phyloP scores from a whole-genome alignment of 2,329 filamentous ascomycete genomes.

The Didymella pinodella region DNA sequence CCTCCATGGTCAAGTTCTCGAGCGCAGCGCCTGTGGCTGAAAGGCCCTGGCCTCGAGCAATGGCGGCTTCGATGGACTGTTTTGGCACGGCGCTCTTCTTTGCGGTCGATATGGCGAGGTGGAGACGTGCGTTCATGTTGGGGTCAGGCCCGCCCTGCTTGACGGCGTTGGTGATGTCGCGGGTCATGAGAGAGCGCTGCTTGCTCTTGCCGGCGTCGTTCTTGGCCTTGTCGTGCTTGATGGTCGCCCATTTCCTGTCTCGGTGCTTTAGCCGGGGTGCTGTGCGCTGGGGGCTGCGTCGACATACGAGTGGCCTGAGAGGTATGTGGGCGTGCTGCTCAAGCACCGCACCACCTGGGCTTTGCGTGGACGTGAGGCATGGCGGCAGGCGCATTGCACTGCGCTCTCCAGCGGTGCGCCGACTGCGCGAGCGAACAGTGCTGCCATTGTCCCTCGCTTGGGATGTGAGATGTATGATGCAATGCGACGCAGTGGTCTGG shows the following conservation, averaged over 20 bases:
- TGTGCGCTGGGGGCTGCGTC: neutral
- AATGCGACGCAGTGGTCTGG: conserved; percentile 9
- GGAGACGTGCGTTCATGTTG: conserved; percentile 77
- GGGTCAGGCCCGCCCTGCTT: conserved; percentile 79
- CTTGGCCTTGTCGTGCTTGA: conserved; percentile 91
- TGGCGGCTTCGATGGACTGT: conserved; percentile 80
- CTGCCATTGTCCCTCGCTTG: conserved; percentile 29
- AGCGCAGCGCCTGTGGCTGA: conserved; percentile 77
- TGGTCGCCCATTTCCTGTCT: conserved; percentile 88
- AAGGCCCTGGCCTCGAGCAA: conserved; percentile 87
- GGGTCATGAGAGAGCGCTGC: conserved; percentile 71
- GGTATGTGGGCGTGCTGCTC: conserved; percentile 36
- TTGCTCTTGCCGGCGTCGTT: conserved; percentile 81
- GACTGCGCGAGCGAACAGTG: conserved; percentile 33
- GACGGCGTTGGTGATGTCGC: conserved; percentile 76
- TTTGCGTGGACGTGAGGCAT: conserved; percentile 18
- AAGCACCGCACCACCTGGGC: conserved; percentile 38
- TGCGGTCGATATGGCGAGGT: conserved; percentile 74
- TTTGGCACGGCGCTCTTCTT: conserved; percentile 91
- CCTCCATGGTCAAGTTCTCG: conserved; percentile 81
- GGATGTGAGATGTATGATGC: conserved; percentile 1
- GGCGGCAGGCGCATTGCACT: conserved; percentile 33
- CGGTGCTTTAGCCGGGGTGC: neutral
- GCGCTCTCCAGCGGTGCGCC: conserved; percentile 23
- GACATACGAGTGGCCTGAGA: conserved; percentile 48